Conservation (phyloP, 331 rosid species). For the Quercus phellos region DNA sequence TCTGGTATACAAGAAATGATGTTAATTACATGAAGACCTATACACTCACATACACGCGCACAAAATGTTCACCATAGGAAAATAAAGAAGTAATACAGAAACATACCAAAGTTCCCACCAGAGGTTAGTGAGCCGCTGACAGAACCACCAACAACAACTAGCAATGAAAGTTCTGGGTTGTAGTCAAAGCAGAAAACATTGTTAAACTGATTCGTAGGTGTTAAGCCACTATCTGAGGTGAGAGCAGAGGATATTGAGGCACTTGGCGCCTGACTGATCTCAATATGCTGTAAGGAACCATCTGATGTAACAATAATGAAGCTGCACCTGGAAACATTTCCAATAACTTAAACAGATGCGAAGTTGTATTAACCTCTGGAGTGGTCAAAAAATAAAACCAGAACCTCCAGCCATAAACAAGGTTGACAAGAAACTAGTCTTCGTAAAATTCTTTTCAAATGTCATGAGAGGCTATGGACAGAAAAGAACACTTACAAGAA, state of each 20-base stretch:
- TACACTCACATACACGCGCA: constrained; percentile 1
- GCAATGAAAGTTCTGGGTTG: constrained; percentile 57
- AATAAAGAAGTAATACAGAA: constrained; percentile 15
- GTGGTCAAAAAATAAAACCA: constrained; percentile 13
- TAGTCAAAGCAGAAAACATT: constrained; percentile 51
- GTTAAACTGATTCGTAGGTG: constrained; percentile 34
- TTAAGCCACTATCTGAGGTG: constrained; percentile 36
- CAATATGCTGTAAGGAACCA: constrained; percentile 73
- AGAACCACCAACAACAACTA: constrained; percentile 47
- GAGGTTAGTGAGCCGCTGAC: constrained; percentile 23
- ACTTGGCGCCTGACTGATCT: constrained; percentile 61
- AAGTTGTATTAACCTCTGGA: constrained; percentile 7
- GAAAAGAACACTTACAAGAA: constrained; percentile 52
- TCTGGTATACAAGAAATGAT: constrained; percentile 8
- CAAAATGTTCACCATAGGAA: constrained; percentile 9
- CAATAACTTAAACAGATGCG: constrained; percentile 25
- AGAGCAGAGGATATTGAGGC: constrained; percentile 37
- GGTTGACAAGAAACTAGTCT: constrained; percentile 3
- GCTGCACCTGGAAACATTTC: constrained; percentile 60
- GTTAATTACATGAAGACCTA: constrained; percentile 3
- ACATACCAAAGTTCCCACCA: constrained; percentile 44
- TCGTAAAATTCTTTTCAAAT: not conserved
- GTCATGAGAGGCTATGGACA: constrained; percentile 6
- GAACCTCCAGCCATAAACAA: constrained; percentile 13
- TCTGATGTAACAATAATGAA: constrained; percentile 66